phyloP scores from a whole-genome alignment of 257 asterid genomes.

The Ocimum tenuiflorum region DNA sequence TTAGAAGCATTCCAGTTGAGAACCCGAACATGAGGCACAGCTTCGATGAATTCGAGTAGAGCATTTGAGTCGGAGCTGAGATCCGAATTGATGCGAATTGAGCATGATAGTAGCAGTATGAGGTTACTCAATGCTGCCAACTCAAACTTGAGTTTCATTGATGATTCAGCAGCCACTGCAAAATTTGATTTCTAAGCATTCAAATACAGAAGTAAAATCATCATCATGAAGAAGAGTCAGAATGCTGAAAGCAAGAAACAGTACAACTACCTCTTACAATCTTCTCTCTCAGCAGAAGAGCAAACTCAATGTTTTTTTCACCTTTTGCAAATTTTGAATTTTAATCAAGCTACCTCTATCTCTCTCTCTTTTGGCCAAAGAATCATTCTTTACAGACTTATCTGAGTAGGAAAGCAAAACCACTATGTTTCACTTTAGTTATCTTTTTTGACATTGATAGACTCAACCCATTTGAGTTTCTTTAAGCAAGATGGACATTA shows the following conservation, averaged over 20 bases:
- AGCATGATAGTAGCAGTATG: conserved; percentile 25
- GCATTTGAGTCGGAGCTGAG: conserved; percentile 58
- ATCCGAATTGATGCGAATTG: conserved; percentile 30
- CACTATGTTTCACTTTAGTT: conserved; percentile 15
- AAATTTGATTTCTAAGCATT: not conserved
- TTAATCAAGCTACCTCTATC: conserved; percentile 7
- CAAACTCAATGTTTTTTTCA: conserved; percentile 19
- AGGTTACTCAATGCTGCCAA: conserved; percentile 27
- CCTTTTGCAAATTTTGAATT: conserved; percentile 22
- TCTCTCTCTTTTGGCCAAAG: conserved; percentile 27
- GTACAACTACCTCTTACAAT: conserved; percentile 17
- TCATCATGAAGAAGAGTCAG: not conserved
- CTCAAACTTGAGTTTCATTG: conserved; percentile 35
- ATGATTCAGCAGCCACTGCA: not conserved
- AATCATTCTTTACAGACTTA: conserved; percentile 28
- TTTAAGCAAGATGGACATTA: not conserved
- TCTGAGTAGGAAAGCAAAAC: conserved; percentile 15
- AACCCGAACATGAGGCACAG: conserved; percentile 60
- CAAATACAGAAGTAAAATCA: not conserved
- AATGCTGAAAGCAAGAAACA: not conserved
- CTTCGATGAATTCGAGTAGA: conserved; percentile 50
- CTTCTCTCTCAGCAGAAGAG: conserved; percentile 6
- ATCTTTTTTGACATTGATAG: not conserved
- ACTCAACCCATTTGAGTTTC: too few species aligned
- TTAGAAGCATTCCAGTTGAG: conserved; percentile 54